Base-by-base conservation (phyloP, 345 rosid genomes). In the Citrus australasica region DNA sequence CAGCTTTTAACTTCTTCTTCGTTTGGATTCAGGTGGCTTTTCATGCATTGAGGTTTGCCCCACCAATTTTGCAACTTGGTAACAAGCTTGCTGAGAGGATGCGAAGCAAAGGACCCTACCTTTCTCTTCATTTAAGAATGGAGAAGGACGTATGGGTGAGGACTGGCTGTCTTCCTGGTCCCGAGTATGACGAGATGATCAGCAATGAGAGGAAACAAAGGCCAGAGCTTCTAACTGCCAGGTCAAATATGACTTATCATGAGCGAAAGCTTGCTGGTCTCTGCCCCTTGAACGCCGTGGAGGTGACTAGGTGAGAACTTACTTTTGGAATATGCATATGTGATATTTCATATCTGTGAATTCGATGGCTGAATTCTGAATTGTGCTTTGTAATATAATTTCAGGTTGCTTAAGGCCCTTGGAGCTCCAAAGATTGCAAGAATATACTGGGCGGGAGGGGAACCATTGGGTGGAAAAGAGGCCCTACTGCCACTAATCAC, bases 61-160 rank as follows among this genome's bases (percentile, higher is more conserved):
- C 89, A n/a, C 78, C 85, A 48, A 85, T 94, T 38, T 77, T 89
- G 86, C 89, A 90, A 82, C 89, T 96, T 24, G 98, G 98, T 27
- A 92, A 86, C 83, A 90, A 82, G 86, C 89, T 94, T 56, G 93
- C 93, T 37, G 88, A 87, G 78, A 91, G 98, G 83, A 94, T 96
- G 97, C 76, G 78, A 77, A 91, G 86, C 80, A 88, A 89, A 79
- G 98, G 99, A 65, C 95, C 99, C 6, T 96, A 94, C 79, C 83
- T 94, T 76, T 97, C 97, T 21, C 92, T 96, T 80, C 99, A 94
- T 87, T 89, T 92, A 68, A 88, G 98, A 21, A 67, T 94, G 88
- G 98, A 96, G 86, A 92, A 92, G 84, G 98, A 92, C 69, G 98
- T 94, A 13, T 94, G 98, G 98, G 97, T 96, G 78, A 90, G 98